Evolutionary conservation across 2,329 filamentous ascomycete genomes (phyloP).

Genomic region (Didymella keratinophila): DNA sequence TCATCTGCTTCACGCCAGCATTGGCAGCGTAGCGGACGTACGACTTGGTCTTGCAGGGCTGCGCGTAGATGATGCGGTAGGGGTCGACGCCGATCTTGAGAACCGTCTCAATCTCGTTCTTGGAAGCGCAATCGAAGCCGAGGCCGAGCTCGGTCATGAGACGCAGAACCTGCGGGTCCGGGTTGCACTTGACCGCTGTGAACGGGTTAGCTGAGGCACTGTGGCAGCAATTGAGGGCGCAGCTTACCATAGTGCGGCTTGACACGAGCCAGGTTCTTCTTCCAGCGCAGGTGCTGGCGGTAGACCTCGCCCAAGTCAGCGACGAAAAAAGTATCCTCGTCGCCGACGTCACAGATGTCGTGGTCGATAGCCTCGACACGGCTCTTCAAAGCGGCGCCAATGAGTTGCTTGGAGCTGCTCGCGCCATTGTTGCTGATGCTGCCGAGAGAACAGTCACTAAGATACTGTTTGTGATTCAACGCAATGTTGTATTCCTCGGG

Average conservation of each 20-base stretch:
- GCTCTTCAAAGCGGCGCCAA: constrained; percentile 84
- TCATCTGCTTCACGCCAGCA: constrained; percentile 94
- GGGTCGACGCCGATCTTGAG: constrained; percentile 83
- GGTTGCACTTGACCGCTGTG: constrained; percentile 97
- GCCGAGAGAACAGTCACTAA: constrained; percentile 42
- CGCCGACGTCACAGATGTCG: constrained; percentile 86
- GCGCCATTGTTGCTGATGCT: constrained; percentile 58
- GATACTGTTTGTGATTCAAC: constrained; percentile 47
- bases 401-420: constrained; percentile 74
- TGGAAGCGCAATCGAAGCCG: constrained; percentile 98
- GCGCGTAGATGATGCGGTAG: constrained; percentile 95
- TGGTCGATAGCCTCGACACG: constrained; percentile 85
- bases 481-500: constrained; percentile 51
- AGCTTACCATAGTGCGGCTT: constrained; percentile 92
- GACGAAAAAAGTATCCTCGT: constrained; percentile 98
- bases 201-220: constrained; percentile 33
- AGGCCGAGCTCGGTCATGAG: constrained; percentile 88
- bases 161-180: constrained; percentile 85
- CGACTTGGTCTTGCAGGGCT: constrained; percentile 99
- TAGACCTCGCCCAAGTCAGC: constrained; percentile 98
- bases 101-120: constrained; percentile 94
- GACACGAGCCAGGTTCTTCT: constrained; percentile 88
- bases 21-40: constrained; percentile 90
- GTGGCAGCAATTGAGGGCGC: background rate
- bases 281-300: constrained; percentile 98